These are phyloP conservation scores for Alternaria sp. DNA, from an alignment of 2,329 filamentous ascomycete species.

Conservation along the genomic window DNA sequence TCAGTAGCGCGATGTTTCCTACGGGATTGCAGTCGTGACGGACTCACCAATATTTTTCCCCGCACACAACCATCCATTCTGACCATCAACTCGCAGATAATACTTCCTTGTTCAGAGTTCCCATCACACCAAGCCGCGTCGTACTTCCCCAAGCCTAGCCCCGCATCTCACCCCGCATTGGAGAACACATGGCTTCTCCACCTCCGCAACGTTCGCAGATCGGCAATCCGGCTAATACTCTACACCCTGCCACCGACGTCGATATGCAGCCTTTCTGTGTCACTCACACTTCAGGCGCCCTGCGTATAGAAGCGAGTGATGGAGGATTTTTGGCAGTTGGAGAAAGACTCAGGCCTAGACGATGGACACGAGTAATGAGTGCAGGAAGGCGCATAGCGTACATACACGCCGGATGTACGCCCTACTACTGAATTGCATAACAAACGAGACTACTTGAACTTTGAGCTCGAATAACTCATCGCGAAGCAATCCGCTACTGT, in stretches of 20 bases:
- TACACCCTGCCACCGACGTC: not conserved
- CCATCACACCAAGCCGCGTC: not conserved
- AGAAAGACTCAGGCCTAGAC: not conserved
- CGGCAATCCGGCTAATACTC: not conserved
- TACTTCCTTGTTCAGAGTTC: fast-evolving
- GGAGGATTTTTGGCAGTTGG: not conserved
- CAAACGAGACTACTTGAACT: fast-evolving
- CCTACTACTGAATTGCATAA: not conserved
- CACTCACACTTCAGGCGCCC: not conserved
- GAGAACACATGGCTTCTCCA: constrained; percentile 9
- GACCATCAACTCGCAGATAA: not conserved
- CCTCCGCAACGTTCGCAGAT: constrained; percentile 1
- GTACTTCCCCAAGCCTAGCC: not conserved
- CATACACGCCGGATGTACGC: not conserved
- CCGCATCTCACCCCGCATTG: constrained; percentile 12
- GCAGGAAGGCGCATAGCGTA: not conserved
- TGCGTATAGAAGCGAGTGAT: not conserved
- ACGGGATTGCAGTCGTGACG: not conserved
- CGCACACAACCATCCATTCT: not conserved
- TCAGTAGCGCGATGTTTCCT: not conserved
- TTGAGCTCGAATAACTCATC: not conserved
- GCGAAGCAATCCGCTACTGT: fast-evolving
- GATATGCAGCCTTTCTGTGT: not conserved
- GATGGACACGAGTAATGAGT: not conserved
- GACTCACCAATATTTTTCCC: not conserved